Evolutionary conservation across 768 basidiomycete genomes (phyloP), one percentile per base, ranked within the genome.

Genomic region (Mycena sanguinolenta): DNA sequence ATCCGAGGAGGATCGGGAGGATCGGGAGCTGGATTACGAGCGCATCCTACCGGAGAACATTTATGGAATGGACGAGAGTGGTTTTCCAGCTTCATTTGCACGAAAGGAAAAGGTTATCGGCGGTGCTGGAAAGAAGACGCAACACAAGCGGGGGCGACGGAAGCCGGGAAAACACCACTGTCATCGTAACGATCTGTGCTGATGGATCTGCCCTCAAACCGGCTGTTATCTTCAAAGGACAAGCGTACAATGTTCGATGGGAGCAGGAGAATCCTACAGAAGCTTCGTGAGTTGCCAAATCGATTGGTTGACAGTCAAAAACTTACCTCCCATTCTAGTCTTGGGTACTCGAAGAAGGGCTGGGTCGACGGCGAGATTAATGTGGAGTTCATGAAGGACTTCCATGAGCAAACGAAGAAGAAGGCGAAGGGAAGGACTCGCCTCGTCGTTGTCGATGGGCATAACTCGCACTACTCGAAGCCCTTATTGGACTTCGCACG

Each of bases 31-130:
- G 28, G 53, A 54, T 30, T 54, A 32, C 30, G 53, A 54, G 53
- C 28, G 28, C 2, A 54, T 54, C 14, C 28, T 54, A 13, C 62
- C 61, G 4, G 77, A 82, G 58, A 72, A 76, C 42, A 77, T 78
- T 9, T 84, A 79, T 69, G 81, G 77, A 2, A 69, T 73, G 23
- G 82, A 85, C 71, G 79, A 84, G 70, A 77, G 75, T 30, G 82
- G 84, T 3, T 58, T 81, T n/a, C 79, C 79, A 64, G 32, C 65
- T 19, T 77, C 73, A 0, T 57, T 73, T 52, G 75, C 76, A 3
- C 52, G 36, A 0, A 57, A 53, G 19, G 77, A 82, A 65, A 63
- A 75, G 23, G 80, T 84, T 1, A 72, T 83, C 72, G 81, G 81
- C 17, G 46, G 69, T 4, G 64, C 63, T 21, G 67, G 69, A 58